These are phyloP conservation scores for Coemansia sp. DNA, from an alignment of 192 early-diverging fungal species.

Conservation along the genomic window DNA sequence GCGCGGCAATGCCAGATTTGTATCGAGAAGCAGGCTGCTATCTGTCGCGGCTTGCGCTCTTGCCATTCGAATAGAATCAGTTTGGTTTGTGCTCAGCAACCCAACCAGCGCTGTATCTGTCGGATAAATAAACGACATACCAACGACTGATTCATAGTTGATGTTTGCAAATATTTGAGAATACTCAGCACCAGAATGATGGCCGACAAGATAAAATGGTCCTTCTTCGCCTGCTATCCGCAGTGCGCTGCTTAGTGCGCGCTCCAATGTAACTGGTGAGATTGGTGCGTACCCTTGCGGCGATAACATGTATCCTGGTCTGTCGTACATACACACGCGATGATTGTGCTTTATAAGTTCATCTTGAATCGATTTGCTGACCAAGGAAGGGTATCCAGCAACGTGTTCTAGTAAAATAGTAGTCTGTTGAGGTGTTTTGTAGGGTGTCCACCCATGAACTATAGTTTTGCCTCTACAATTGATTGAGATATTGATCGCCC, in stretches of 20 bases:
- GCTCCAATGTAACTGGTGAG: slow-evolving; percentile 9
- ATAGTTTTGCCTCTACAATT: slow-evolving; percentile 17
- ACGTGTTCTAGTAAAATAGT: slow-evolving; percentile 45
- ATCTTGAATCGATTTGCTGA: slow-evolving; percentile 24
- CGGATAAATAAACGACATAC: slow-evolving; percentile 36
- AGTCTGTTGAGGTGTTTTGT: neutral
- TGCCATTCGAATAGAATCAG: neutral
- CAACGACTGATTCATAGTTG: slow-evolving; percentile 15
- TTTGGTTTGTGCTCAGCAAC: slow-evolving; percentile 5
- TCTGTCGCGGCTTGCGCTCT: slow-evolving; percentile 8
- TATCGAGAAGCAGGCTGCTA: slow-evolving; percentile 10
- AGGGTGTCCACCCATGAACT: neutral
- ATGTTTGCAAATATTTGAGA: slow-evolving; percentile 23
- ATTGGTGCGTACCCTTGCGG: slow-evolving; percentile 40
- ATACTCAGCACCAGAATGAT: slow-evolving; percentile 40
- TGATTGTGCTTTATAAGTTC: slow-evolving; percentile 21
- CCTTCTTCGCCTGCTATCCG: slow-evolving; percentile 13
- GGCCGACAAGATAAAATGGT: slow-evolving; percentile 43
- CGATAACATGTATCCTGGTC: slow-evolving; percentile 43
- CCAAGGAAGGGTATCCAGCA: slow-evolving; percentile 26
- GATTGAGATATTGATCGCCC: slow-evolving; percentile 17
- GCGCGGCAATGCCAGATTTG: neutral
- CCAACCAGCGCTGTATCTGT: slow-evolving; percentile 23
- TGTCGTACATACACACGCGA: slow-evolving; percentile 40
- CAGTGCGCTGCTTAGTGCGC: slow-evolving; percentile 20